phyloP scores from a whole-genome alignment of 2,329 filamentous ascomycete species.

The Diaporthe vaccinii region DNA sequence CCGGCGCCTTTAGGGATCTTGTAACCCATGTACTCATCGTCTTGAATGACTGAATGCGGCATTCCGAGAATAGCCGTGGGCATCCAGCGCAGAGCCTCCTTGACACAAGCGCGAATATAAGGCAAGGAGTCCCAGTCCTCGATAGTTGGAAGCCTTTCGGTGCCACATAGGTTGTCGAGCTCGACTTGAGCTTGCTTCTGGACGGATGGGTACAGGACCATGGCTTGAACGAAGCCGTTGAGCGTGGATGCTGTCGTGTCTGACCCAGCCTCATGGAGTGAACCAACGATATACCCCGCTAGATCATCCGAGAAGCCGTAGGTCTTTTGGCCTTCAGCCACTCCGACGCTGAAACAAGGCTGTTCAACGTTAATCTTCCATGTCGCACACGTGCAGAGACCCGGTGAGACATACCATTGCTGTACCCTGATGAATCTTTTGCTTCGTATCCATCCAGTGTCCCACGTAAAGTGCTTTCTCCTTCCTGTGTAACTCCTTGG shows the following conservation, averaged over 20 bases:
- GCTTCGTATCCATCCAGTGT: conserved; percentile 58
- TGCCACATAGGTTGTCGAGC: conserved; percentile 57
- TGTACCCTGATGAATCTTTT: conserved; percentile 47
- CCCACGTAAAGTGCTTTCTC: conserved; percentile 58
- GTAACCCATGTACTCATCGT: conserved; percentile 59
- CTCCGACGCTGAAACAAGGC: conserved; percentile 48
- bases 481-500: conserved; percentile 56
- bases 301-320: conserved; percentile 49
- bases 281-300: conserved; percentile 51
- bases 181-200: conserved; percentile 57
- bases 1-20: conserved; percentile 60
- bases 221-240: conserved; percentile 60
- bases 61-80: conserved; percentile 56
- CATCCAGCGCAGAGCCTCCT: conserved; percentile 60
- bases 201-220: conserved; percentile 58
- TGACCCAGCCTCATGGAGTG: conserved; percentile 55
- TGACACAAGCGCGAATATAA: conserved; percentile 58
- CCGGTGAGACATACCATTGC: conserved; percentile 41
- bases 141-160: conserved; percentile 54
- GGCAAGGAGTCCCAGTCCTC: conserved; percentile 55
- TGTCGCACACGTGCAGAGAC: fast-evolving
- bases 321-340: conserved; percentile 44
- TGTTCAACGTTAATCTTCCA: conserved; percentile 29
- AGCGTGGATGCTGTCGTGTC: conserved; percentile 61
- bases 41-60: conserved; percentile 57